These are phyloP conservation scores for Arthrobotrys entomopaga DNA, from an alignment of 2,329 filamentous ascomycete genomes.

Conservation along the genomic window DNA sequence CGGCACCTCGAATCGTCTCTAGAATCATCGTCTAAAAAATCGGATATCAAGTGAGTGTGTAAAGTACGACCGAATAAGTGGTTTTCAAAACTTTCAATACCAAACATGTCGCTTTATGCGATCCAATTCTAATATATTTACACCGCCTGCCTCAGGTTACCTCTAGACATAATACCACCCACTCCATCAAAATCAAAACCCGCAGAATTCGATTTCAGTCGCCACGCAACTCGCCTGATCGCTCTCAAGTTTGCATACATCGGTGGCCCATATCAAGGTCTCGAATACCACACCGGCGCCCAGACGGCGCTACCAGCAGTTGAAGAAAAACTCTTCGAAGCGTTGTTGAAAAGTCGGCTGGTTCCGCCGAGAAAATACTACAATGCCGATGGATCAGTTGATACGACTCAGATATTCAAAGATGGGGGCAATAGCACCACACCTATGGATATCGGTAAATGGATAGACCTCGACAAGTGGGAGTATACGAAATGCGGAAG, in stretches of 20 bases:
- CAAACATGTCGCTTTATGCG: not conserved
- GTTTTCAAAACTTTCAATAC: not conserved
- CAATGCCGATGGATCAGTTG: constrained; percentile 57
- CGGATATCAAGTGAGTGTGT: constrained; percentile 53
- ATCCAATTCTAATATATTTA: not conserved
- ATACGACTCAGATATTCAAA: constrained; percentile 63
- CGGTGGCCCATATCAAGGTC: constrained; percentile 89
- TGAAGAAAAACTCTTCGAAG: constrained; percentile 94
- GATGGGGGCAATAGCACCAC: constrained; percentile 60
- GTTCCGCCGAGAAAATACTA: constrained; percentile 71
- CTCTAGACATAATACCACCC: constrained; percentile 14
- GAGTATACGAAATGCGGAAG: constrained; percentile 96
- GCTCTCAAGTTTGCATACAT: constrained; percentile 95
- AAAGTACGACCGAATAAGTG: constrained; percentile 51
- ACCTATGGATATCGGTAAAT: constrained; percentile 52
- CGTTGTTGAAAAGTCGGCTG: constrained; percentile 80
- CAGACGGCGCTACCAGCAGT: constrained; percentile 78
- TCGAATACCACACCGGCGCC: constrained; percentile 82
- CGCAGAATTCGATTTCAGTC: constrained; percentile 75
- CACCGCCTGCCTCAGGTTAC: not conserved
- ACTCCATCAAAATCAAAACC: constrained; percentile 16
- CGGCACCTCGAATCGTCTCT: constrained; percentile 36
- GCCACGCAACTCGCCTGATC: constrained; percentile 83
- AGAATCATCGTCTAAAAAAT: not conserved
- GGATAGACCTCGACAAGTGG: constrained; percentile 80